A percentile compares a stretch with the other conserved stretches of the same genome.
phyloP scores from a whole-genome alignment of 2,329 filamentous ascomycete species.

The Clonostachys chloroleuca region DNA sequence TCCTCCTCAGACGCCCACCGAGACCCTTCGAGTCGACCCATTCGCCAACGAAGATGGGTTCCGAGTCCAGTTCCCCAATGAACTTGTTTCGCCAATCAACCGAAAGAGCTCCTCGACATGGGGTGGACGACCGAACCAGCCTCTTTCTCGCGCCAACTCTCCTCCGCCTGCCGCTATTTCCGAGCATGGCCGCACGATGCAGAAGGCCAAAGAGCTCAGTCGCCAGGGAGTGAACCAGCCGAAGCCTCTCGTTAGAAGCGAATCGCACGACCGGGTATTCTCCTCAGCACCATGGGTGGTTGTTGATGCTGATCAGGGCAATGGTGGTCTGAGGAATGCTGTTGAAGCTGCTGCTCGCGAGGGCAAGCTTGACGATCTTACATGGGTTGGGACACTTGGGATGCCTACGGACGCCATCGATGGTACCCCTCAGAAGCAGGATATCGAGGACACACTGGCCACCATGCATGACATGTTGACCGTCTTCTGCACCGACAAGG shows the following conservation, averaged over 20 bases:
- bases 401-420: constrained; percentile 88
- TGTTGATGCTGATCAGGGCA: constrained; percentile 83
- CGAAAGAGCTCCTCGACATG: constrained; percentile 67
- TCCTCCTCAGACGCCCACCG: constrained; percentile 51
- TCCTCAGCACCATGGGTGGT: constrained; percentile 79
- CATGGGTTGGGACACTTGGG: constrained; percentile 89
- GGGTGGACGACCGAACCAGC: constrained; percentile 74
- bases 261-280: constrained; percentile 66
- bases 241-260: constrained; percentile 44
- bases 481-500: constrained; percentile 84
- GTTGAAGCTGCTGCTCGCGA: constrained; percentile 72
- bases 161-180: constrained; percentile 74
- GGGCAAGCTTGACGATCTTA: constrained; percentile 62
- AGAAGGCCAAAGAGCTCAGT: constrained; percentile 54
- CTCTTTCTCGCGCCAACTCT: constrained; percentile 68
- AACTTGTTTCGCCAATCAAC: constrained; percentile 63
- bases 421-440: constrained; percentile 68
- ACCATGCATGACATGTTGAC: constrained; percentile 79
- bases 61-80: constrained; percentile 49
- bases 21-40: constrained; percentile 35
- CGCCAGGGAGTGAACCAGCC: constrained; percentile 56
- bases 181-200: constrained; percentile 54
- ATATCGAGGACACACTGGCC: constrained; percentile 78
- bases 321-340: constrained; percentile 87
- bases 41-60: constrained; percentile 56